Base-by-base conservation (phyloP, 805 yeast species). In the Ogataea nonfermentans region DNA sequence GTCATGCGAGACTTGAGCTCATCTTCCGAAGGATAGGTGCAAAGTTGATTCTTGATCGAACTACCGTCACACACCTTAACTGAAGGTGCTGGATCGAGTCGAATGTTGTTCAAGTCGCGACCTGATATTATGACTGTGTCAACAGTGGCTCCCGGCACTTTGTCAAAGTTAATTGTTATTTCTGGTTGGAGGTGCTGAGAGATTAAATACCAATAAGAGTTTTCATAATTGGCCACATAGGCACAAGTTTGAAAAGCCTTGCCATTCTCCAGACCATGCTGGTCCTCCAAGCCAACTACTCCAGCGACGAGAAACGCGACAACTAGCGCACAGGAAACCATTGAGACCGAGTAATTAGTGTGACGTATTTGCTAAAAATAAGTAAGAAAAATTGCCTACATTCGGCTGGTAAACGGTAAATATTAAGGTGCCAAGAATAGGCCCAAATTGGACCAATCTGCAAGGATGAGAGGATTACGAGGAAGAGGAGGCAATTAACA, bases 1-100 rank as follows among this genome's bases (percentile, higher is more conserved):
- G 56, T 25, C 13, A 22, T 27, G 6, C 30, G 29, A 22, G 37
- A 41, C 6, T 26, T 32, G n/a, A 27, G 32, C 16, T 42, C 36
- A 4, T 53, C 55, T 12, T 33, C 45, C 2, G 44, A 10, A 1
- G 47, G 43, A 26, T 49, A 56, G 4, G 49, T 39, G 41, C 65
- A 61, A 25, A 48, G 34, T 4, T 51, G 48, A 2, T 33, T 24
- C 9, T 46, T 46, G 16, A 47, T 14, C 1, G 65, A 53, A 26
- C 41, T 37, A 40, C 60, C 65, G 37, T 62, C 66, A 46, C 66
- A 62, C 16, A 61, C 51, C 42, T 60, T 58, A 28, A 48, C 44
- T 24, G 35, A 31, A 7, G 64, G 56, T 4, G 48, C 30, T 4
- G 51, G 40, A 8, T 54, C 59, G 15, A 59, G 43, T 28, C 43